These are phyloP conservation scores for Samsoniella hepiali DNA, from an alignment of 2,329 filamentous ascomycete species.

Conservation along the genomic window DNA sequence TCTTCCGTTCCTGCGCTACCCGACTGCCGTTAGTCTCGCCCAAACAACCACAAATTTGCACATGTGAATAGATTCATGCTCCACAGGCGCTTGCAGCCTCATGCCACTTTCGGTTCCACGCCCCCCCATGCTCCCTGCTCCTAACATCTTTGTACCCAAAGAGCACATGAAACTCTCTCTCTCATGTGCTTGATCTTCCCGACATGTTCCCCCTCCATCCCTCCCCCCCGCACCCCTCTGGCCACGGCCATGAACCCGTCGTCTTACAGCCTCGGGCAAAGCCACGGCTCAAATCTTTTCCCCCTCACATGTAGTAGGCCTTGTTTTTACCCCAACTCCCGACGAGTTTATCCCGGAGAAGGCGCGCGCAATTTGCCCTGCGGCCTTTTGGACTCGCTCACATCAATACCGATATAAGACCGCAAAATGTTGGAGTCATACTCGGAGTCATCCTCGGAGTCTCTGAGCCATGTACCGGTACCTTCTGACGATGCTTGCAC, in stretches of 20 bases:
- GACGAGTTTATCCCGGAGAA: slow-evolving; percentile 15
- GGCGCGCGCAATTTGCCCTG: not conserved
- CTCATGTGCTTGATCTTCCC: slow-evolving; percentile 6
- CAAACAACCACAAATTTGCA: not conserved
- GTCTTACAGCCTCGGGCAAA: slow-evolving; percentile 8
- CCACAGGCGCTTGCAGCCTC: slow-evolving; percentile 8
- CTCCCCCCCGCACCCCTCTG: not conserved
- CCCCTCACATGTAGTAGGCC: slow-evolving; percentile 6
- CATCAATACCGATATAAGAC: not conserved
- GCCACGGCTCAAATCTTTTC: not conserved
- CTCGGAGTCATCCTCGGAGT: slow-evolving; percentile 11
- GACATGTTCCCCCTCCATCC: not conserved
- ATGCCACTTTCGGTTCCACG: not conserved
- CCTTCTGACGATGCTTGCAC: not conserved
- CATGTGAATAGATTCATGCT: slow-evolving; percentile 1
- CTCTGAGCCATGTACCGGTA: slow-evolving; percentile 1
- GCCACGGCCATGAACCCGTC: not conserved
- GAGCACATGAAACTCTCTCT: not conserved
- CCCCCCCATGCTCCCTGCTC: not conserved
- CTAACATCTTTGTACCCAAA: not conserved
- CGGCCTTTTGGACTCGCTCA: not conserved
- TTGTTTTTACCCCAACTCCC: slow-evolving; percentile 2
- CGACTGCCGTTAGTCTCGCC: slow-evolving; percentile 6
- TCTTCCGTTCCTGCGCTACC: not conserved
- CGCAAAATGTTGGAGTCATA: not conserved